Evolutionary conservation across 495 filamentous ascomycete species (phyloP).

Genomic region (Hypoxylon lenormandii): DNA sequence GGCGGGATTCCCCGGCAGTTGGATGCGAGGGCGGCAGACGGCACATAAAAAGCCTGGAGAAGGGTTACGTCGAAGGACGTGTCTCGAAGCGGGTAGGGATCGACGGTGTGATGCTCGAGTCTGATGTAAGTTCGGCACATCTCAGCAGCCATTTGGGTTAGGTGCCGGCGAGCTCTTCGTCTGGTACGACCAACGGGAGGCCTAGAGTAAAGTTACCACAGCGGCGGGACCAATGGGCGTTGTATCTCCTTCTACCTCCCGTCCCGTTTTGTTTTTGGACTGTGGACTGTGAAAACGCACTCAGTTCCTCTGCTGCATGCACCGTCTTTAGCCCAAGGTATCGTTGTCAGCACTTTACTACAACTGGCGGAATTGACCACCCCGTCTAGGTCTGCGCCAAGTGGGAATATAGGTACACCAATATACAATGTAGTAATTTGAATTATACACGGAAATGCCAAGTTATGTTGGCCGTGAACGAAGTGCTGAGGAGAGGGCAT

Average conservation of each 20-base stretch:
- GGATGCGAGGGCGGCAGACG: constrained; percentile 38
- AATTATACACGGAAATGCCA: not conserved
- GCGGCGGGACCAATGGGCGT: constrained; percentile 41
- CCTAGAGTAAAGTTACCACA: constrained; percentile 34
- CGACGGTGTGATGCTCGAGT: constrained; percentile 17
- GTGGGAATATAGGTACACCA: too few relatives aligned
- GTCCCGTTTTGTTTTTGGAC: too few relatives aligned
- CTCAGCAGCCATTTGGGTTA: constrained; percentile 27
- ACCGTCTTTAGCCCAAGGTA: constrained; percentile 22
- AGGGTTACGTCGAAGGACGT: constrained; percentile 23
- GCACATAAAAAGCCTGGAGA: constrained; percentile 6
- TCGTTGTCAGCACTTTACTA: constrained; percentile 38
- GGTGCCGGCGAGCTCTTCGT: constrained; percentile 27
- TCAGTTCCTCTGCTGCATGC: constrained; percentile 31
- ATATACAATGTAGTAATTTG: not conserved
- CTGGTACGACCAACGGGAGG: constrained; percentile 33
- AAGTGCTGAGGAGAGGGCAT: not conserved
- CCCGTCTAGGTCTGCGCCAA: not conserved
- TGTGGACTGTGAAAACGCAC: constrained; percentile 5
- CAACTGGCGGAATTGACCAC: not conserved
- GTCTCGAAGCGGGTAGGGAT: constrained; percentile 32
- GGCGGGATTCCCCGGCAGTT: constrained; percentile 33
- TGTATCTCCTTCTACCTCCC: not conserved
- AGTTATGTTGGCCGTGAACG: too few relatives aligned
- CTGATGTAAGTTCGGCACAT: constrained; percentile 44